A percentile compares a stretch with the other conserved stretches of the same genome.
phyloP scores from a whole-genome alignment of 257 asterid genomes.

The Leptodermis oblonga region DNA sequence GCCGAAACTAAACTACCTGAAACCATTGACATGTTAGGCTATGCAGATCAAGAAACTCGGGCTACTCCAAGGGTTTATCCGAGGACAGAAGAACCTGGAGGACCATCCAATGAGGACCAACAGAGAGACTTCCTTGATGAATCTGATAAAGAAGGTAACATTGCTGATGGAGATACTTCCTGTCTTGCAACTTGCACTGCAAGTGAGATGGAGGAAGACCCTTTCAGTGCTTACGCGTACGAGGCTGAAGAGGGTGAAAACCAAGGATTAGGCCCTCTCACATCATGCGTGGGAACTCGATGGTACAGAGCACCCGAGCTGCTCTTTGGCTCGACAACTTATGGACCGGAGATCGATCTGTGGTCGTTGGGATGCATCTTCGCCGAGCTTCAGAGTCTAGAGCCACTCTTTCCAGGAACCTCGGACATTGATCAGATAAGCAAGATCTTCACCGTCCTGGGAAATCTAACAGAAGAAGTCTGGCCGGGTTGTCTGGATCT shows the following conservation, averaged over 20 bases:
- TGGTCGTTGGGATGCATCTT: slow-evolving; percentile 97
- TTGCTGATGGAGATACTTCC: slow-evolving; percentile 70
- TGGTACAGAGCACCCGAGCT: slow-evolving; percentile 97
- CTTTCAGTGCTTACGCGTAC: slow-evolving; percentile 43
- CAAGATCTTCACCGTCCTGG: slow-evolving; percentile 57
- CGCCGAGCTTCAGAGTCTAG: slow-evolving; percentile 68
- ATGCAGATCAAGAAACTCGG: slow-evolving; percentile 19
- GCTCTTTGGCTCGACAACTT: slow-evolving; percentile 80
- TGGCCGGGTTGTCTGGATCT: slow-evolving; percentile 86
- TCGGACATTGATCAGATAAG: slow-evolving; percentile 91
- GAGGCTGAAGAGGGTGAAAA: slow-evolving; percentile 56
- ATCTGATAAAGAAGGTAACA: slow-evolving; percentile 52
- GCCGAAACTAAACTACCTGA: slow-evolving; percentile 30
- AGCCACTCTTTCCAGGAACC: slow-evolving; percentile 79
- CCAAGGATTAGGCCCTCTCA: slow-evolving; percentile 60
- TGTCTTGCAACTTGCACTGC: slow-evolving; percentile 80
- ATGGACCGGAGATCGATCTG: slow-evolving; percentile 84
- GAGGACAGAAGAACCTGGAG: slow-evolving; percentile 27
- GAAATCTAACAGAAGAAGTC: slow-evolving; percentile 62
- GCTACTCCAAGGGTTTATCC: too few relatives aligned
- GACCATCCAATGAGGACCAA: slow-evolving; percentile 30
- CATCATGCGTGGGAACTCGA: slow-evolving; percentile 94
- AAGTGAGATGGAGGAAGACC: slow-evolving; percentile 71
- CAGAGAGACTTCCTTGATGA: slow-evolving; percentile 33
- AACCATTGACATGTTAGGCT: slow-evolving; percentile 23